Base-by-base conservation (phyloP, 306 rosid species). In the Lathyrus tuberosus region DNA sequence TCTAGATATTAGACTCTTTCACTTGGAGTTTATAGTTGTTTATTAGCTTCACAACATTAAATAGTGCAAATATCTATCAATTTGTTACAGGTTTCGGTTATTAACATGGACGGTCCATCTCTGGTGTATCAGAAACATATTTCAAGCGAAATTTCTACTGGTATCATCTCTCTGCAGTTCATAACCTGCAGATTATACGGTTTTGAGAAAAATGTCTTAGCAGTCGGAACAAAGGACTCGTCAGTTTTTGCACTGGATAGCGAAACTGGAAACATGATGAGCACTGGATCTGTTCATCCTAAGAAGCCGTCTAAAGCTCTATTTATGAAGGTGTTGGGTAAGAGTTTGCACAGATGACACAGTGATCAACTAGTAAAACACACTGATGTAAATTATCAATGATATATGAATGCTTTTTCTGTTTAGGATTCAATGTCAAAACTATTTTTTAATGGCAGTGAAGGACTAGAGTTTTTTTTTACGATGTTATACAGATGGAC, bases 281-380 rank as follows among this genome's bases (percentile, higher is more conserved):
- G 79, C 74, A 22, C 82, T 13, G 83, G 35, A 75, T 53, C 73
- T n/a, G 79, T 93, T 79, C 97, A 78, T 47, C 97, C 98, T 5
- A 93, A 86, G 91, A 88, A 88, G 83, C 96, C 91, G 43, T 88
- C 89, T 9, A 85, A 74, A 75, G 96, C 97, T 70, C 74, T 93
- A 44, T 81, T 84, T 70, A 82, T 90, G 91, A 87, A 86, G 78
- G 82, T 86, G 58, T 82, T 90, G 62, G 91, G 98, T 90, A 81
- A 87, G 84, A 38, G 33, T 79, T 74, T 74, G 41, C 68, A 52
- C 8, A 28, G 61, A 61, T 57, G 52, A 70, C 20, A 72, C 63
- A 67, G 44, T n/a, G 54, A 52, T 17, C 22, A 44, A 12, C 56
- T 42, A 24, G 20, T 43, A 22, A 31, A 59, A 41, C 44, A 42